Evolutionary conservation across 2,329 filamentous ascomycete genomes (phyloP), one percentile per base, ranked within the genome.

Genomic region (Trichophyton verrucosum): DNA sequence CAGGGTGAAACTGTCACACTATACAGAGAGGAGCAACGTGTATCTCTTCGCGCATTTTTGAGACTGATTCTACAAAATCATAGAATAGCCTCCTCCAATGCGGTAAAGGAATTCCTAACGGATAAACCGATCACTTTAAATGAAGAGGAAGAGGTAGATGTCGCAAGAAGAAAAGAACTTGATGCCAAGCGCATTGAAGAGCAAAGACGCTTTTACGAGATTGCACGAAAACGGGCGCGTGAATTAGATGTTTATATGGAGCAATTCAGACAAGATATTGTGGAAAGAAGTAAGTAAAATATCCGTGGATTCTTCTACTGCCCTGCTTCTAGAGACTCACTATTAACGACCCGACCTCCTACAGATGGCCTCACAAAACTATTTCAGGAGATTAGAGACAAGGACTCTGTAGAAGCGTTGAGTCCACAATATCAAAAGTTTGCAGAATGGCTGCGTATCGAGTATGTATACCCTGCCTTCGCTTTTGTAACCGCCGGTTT

Each of bases 221-320:
- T 99, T 70, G 94, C 94, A 7, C 81, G 91, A 65, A 86, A 91
- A 73, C 85, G 94, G 65, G 94, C 94, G 1, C 87, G 89, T 3
- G 94, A 97, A 69, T 80, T 99, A 58, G 94, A 99, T 73, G 89
- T 95, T 24, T 96, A 97, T 72, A 99, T 99, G 94, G 94, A 99
- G 75, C 82, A 82, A 63, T 87, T 87, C 72, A 78, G 85, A 55
- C 76, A 82, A 64, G 83, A 86, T 63, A 85, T 87, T 65, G 84
- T 87, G 24, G 85, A 87, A 71, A 79, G 77, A 76, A 95, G 86
- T 89, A 74, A 74, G 85, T 77, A 63, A 7, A 42, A 11, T 40
- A 30, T 15, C 57, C 46, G 13, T 7, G 24, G 6, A 20, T 20
- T 27, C 20, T 42, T 38, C 40, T 15, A 8, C 22, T 33, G 3